phyloP scores from a whole-genome alignment of 306 rosid genomes.

The Corylus americana region DNA sequence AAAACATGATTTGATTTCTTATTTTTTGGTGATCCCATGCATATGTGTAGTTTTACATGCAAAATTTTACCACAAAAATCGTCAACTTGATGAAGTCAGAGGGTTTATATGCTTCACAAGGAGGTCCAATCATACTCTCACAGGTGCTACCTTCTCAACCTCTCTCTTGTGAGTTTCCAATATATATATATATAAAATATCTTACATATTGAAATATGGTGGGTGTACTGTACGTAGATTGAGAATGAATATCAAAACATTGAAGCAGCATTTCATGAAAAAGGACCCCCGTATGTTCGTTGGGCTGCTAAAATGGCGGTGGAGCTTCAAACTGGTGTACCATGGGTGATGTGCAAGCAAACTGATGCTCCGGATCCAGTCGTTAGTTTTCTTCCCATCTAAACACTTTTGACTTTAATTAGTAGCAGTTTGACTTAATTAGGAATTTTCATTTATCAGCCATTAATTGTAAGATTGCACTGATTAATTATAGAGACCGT shows the following conservation, averaged over 20 bases:
- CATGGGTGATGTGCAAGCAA: slow-evolving; percentile 91
- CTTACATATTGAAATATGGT: background rate
- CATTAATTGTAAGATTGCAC: background rate
- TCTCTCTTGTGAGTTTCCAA: too few species aligned
- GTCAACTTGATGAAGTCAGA: slow-evolving; percentile 70
- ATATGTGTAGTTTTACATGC: slow-evolving; percentile 60
- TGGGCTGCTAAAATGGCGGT: slow-evolving; percentile 84
- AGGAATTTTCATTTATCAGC: too few species aligned
- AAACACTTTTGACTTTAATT: too few species aligned
- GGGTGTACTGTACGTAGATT: slow-evolving; percentile 31
- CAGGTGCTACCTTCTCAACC: slow-evolving; percentile 37
- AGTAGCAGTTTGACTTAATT: too few species aligned
- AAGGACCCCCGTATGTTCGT: slow-evolving; percentile 42
- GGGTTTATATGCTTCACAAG: slow-evolving; percentile 72
- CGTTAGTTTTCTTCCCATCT: slow-evolving; percentile 32
- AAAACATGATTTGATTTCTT: too few species aligned
- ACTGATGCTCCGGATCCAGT: slow-evolving; percentile 80
- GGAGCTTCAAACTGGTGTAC: slow-evolving; percentile 62
- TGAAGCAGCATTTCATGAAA: slow-evolving; percentile 48
- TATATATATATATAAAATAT: background rate
- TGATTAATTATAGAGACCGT: too few species aligned
- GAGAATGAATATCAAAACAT: slow-evolving; percentile 73
- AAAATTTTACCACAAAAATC: slow-evolving; percentile 67
- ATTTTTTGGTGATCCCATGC: background rate
- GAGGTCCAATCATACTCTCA: slow-evolving; percentile 76